These are phyloP conservation scores for Ogataea saltuana DNA, from an alignment of 805 yeast genomes.

Conservation along the genomic window DNA sequence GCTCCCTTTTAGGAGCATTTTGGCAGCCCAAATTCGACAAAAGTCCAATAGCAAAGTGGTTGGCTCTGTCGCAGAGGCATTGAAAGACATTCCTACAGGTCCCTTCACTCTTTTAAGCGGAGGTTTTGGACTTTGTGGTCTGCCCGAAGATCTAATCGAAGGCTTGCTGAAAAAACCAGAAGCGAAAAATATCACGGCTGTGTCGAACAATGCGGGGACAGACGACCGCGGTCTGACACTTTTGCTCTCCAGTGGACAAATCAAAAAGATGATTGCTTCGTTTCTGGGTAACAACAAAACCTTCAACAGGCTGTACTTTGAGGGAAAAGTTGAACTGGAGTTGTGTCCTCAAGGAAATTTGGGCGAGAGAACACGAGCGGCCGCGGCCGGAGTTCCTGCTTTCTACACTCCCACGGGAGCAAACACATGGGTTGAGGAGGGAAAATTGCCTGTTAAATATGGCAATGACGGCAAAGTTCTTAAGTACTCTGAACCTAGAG, in stretches of 20 bases:
- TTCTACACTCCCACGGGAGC: constrained; percentile 51
- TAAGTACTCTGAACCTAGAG: constrained; percentile 40
- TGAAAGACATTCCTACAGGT: constrained; percentile 30
- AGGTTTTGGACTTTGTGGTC: constrained; percentile 51
- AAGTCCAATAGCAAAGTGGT: not conserved
- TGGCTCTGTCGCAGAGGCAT: constrained; percentile 33
- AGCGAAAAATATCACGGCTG: constrained; percentile 41
- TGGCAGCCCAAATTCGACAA: not conserved
- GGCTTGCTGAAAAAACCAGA: constrained; percentile 38
- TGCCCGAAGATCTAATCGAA: constrained; percentile 45
- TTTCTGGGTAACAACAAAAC: constrained; percentile 47
- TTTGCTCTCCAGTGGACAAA: constrained; percentile 43
- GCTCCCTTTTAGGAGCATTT: not conserved
- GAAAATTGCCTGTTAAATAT: constrained; percentile 46
- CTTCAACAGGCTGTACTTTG: constrained; percentile 41
- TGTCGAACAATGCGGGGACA: constrained; percentile 52
- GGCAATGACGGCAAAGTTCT: constrained; percentile 39
- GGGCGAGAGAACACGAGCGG: constrained; percentile 50
- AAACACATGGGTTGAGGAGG: constrained; percentile 51
- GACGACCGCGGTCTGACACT: constrained; percentile 47
- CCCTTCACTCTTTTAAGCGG: constrained; percentile 43
- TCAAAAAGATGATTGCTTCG: constrained; percentile 45
- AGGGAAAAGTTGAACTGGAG: constrained; percentile 47
- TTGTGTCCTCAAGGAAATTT: constrained; percentile 54
- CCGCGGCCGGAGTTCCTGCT: constrained; percentile 51